These are phyloP conservation scores for Kodamaea neixiangensis DNA, from an alignment of 805 yeast species.

Conservation along the genomic window DNA sequence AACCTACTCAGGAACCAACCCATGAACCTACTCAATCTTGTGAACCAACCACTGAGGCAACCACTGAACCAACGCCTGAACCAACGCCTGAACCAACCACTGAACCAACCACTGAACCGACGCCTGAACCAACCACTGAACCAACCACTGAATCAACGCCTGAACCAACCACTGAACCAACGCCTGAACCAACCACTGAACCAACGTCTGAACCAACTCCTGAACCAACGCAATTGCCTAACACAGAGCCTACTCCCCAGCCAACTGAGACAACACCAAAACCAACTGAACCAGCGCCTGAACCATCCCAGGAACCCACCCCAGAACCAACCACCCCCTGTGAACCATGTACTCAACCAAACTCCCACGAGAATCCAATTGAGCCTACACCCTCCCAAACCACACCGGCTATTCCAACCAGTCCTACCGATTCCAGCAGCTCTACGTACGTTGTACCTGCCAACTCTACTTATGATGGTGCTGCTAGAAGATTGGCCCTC, in stretches of 20 bases:
- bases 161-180: not conserved
- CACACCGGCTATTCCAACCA: not conserved
- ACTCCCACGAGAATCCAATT: not conserved
- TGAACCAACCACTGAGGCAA: not conserved
- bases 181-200: not conserved
- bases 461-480: not conserved
- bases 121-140: not conserved
- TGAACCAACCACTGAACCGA: not conserved
- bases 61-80: not conserved
- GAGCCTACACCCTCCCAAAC: not conserved
- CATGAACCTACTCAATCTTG: not conserved
- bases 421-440: not conserved
- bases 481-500: not conserved
- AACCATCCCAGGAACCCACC: not conserved
- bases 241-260: not conserved
- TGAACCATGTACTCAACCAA: not conserved
- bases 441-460: not conserved
- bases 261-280: no score
- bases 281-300: not conserved
- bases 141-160: no score
- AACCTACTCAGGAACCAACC: not conserved
- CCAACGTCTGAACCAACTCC: slow-evolving; percentile 1
- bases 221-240: not conserved
- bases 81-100: not conserved
- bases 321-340: not conserved